phyloP scores from a whole-genome alignment of 164 flowering plant species.

The Umbilicus rupestris region DNA sequence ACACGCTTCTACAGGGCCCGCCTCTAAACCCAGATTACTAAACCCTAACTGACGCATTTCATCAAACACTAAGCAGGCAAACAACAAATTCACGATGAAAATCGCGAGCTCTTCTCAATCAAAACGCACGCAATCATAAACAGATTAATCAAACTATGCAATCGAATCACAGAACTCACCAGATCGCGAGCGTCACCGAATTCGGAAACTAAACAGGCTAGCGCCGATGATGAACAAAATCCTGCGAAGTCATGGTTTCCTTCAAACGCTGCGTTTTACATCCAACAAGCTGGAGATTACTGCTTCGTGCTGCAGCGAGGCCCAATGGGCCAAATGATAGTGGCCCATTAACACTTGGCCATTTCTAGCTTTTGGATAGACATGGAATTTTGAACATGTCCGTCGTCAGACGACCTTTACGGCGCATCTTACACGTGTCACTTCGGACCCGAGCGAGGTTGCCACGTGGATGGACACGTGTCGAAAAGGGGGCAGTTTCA shows the following conservation, averaged over 20 bases:
- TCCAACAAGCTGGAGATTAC: too few relatives aligned
- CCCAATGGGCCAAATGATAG: not conserved
- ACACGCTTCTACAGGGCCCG: too few relatives aligned
- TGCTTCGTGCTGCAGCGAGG: too few relatives aligned
- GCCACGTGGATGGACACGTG: not conserved
- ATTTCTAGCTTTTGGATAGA: not conserved
- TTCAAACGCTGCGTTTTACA: too few relatives aligned
- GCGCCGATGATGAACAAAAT: too few relatives aligned
- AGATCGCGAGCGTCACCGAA: not conserved
- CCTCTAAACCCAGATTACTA: not conserved
- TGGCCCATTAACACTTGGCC: not conserved
- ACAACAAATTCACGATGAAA: not conserved
- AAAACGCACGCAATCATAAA: not conserved
- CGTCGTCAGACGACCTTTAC: not conserved
- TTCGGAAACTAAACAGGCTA: too few relatives aligned
- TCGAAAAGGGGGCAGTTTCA: not conserved
- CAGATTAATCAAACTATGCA: not conserved
- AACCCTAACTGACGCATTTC: not conserved
- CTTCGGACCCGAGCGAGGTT: not conserved
- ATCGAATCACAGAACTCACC: not conserved
- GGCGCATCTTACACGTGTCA: not conserved
- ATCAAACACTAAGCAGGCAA: not conserved
- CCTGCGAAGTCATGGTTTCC: too few relatives aligned
- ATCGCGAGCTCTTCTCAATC: not conserved
- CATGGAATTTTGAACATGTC: not conserved